A percentile compares a stretch with the other conserved stretches of the same genome.
Conservation (phyloP, 768 basidiomycete genomes). For the Lentinula aciculospora region DNA sequence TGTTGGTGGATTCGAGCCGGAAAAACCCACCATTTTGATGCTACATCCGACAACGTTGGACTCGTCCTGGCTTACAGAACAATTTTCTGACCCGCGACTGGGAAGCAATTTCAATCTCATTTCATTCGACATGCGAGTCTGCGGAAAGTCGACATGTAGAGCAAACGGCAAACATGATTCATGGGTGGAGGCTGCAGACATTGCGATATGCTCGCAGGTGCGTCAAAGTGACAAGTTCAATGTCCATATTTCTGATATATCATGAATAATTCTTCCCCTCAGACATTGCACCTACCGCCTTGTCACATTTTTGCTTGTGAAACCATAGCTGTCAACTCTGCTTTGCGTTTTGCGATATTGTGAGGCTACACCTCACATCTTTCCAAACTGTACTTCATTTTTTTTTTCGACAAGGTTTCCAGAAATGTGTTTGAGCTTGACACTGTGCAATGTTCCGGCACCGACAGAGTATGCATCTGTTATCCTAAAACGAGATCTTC, state of each 20-base stretch:
- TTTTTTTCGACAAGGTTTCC: conserved; percentile 55
- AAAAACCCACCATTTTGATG: conserved; percentile 61
- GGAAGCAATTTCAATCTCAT: conserved; percentile 59
- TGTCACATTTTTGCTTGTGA: conserved; percentile 73
- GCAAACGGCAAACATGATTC: conserved; percentile 57
- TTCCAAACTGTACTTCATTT: not conserved
- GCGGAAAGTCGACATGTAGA: conserved; percentile 51
- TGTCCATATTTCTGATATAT: not conserved
- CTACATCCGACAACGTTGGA: conserved; percentile 67
- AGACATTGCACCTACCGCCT: conserved; percentile 62
- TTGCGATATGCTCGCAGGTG: conserved; percentile 62
- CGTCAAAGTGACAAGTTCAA: conserved; percentile 15
- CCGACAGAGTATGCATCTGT: conserved; percentile 52
- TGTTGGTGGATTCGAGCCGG: conserved; percentile 61
- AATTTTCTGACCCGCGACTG: conserved; percentile 64
- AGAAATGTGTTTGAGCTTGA: conserved; percentile 62
- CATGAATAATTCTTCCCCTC: not conserved
- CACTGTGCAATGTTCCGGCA: conserved; percentile 62
- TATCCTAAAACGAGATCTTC: not conserved
- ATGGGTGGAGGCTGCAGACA: conserved; percentile 77
- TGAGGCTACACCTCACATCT: conserved; percentile 26
- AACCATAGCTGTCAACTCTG: conserved; percentile 47
- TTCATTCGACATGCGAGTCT: conserved; percentile 66
- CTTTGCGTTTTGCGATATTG: conserved; percentile 61
- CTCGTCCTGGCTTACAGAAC: conserved; percentile 60